Evolutionary conservation across 169 alveolate genomes (phyloP), one percentile per base, ranked within the genome.

Genomic region (Theileria sp.): DNA sequence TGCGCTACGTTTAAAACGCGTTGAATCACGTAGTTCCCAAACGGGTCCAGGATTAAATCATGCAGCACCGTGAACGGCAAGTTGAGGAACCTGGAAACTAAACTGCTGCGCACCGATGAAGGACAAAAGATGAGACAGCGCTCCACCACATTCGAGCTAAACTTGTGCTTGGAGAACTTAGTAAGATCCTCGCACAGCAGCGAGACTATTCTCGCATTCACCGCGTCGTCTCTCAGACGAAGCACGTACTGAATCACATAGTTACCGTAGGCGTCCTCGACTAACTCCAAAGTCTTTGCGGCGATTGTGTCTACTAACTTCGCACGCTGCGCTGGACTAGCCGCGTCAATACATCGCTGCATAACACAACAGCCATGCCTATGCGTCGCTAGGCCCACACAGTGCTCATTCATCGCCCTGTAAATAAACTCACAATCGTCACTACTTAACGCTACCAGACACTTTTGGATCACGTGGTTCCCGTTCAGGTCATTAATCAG

Each of bases 321-420:
- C 28, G 68, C 89, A 75, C 75, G 76, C 56, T 88, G 95, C 13
- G 56, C 64, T 9, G 70, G 82, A 21, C 85, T 94, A 6, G 97
- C 97, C 44, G 97, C 94, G 74, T 96, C 98, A 6, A 94, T 86
- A 80, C 98, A 95, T 62, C 98, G 76, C 89, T 96, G 98, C 88
- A 96, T 86, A n/a, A 96, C 98, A 77, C 99, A 96, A 80, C 98
- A 95, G 9, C 99, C 99, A 84, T 96, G 98, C 71, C 96, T 90
- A 73, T 95, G 97, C 34, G 92, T 93, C 30, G 97, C 96, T 26
- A 95, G 88, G 60, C 91, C 92, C 34, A 88, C 85, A 72, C 97
- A 93, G 79, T 92, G 77, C 30, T 90, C 83, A 32, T 75, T 66
- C 77, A 89, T 89, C 15, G 93, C 90, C 23, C 94, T 88, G 80